Evolutionary conservation across 352 stramenopile genomes (phyloP).

Genomic region (Globisporangium megalacanthum): DNA sequence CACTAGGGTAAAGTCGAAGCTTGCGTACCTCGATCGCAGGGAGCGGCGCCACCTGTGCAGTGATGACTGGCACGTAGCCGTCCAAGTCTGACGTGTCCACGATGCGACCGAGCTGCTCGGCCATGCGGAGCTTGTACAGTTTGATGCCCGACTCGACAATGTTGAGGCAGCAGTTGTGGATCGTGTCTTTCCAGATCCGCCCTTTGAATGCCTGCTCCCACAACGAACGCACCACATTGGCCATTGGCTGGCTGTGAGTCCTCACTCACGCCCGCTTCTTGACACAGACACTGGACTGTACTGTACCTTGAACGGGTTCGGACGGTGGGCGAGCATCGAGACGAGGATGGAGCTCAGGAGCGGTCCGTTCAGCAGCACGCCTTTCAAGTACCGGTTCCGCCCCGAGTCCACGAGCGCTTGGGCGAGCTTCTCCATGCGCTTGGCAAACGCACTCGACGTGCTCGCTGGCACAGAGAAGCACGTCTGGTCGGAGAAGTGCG

Average conservation of each 20-base stretch:
- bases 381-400: conserved; percentile 62
- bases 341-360: conserved; percentile 66
- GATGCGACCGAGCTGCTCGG: conserved; percentile 51
- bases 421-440: conserved; percentile 59
- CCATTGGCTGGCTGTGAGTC: too few relatives aligned
- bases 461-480: conserved; percentile 45
- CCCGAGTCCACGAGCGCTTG: conserved; percentile 52
- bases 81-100: conserved; percentile 70
- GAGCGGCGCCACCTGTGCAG: conserved; percentile 17
- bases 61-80: conserved; percentile 40
- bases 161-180: conserved; percentile 79
- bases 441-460: conserved; percentile 39
- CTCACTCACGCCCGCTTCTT: background rate
- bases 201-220: conserved; percentile 46
- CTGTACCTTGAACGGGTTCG: conserved; percentile 60
- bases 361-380: conserved; percentile 64
- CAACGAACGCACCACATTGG: background rate
- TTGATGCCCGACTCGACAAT: conserved; percentile 77
- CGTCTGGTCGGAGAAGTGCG: conserved; percentile 46
- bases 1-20: too few relatives aligned
- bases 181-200: conserved; percentile 68
- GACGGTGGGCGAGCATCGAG: conserved; percentile 64
- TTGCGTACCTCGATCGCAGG: conserved; percentile 32
- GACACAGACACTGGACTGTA: background rate
- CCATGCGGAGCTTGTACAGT: conserved; percentile 75